A percentile compares a stretch with the other conserved stretches of the same genome.
Conservation (phyloP, 2,329 filamentous ascomycete genomes). For the Zasmidium citrigriseum region DNA sequence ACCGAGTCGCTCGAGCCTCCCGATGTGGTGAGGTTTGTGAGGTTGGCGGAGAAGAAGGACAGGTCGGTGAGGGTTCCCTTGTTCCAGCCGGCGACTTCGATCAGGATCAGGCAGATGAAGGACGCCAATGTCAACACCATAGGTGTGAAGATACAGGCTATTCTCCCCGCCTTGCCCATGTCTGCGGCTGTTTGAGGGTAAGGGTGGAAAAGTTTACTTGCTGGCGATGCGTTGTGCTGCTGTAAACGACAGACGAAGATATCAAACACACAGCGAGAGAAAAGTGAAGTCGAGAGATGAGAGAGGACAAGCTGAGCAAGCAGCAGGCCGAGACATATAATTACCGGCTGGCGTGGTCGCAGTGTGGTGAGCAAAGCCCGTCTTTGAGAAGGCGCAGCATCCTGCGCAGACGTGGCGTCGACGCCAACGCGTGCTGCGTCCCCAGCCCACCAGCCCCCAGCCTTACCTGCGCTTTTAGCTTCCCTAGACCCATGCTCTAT, state of each 20-base stretch:
- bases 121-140: slow-evolving; percentile 78
- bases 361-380: not conserved
- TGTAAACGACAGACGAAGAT: not conserved
- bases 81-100: slow-evolving; percentile 60
- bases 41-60: slow-evolving; percentile 54
- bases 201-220: not conserved
- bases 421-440: not conserved
- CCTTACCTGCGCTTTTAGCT: not conserved
- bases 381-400: not conserved
- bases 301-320: not conserved
- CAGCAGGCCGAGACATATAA: not conserved
- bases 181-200: slow-evolving; percentile 23
- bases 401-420: not conserved
- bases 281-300: not conserved
- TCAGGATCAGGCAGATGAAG: slow-evolving; percentile 66
- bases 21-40: slow-evolving; percentile 36
- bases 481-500: not conserved
- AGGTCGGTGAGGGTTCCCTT: slow-evolving; percentile 49
- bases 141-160: slow-evolving; percentile 84
- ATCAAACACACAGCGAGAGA: not conserved
- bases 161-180: slow-evolving; percentile 75
- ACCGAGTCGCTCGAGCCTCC: slow-evolving; percentile 34
- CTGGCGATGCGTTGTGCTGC: not conserved
- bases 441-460: no score
- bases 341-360: not conserved